phyloP scores from a whole-genome alignment of 2,329 filamentous ascomycete genomes.

The Anisogramma anomala region DNA sequence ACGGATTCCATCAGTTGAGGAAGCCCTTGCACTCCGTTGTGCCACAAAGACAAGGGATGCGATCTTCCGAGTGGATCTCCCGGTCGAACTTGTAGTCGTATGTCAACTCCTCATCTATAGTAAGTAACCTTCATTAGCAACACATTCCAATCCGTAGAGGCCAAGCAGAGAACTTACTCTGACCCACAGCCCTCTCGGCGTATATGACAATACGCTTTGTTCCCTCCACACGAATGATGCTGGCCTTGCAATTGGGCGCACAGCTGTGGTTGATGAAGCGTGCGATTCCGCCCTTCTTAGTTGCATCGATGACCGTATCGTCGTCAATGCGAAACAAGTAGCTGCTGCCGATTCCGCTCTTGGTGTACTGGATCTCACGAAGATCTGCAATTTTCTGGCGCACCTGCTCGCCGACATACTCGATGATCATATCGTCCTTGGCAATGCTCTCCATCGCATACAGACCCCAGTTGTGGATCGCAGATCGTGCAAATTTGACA shows the following conservation, averaged over 20 bases:
- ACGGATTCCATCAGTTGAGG: constrained; percentile 60
- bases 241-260: constrained; percentile 95
- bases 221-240: constrained; percentile 97
- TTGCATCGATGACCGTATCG: constrained; percentile 93
- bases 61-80: constrained; percentile 86
- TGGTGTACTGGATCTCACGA: constrained; percentile 80
- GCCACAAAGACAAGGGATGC: constrained; percentile 93
- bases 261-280: constrained; percentile 98
- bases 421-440: constrained; percentile 98
- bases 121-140: not conserved
- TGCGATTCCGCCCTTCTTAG: constrained; percentile 95
- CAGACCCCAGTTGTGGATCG: constrained; percentile 97
- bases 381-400: constrained; percentile 96
- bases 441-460: constrained; percentile 97
- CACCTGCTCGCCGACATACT: constrained; percentile 97
- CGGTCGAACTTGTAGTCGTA: constrained; percentile 99
- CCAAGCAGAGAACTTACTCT: constrained; percentile 81
- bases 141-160: no score
- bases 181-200: constrained; percentile 83
- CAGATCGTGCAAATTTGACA: constrained; percentile 92
- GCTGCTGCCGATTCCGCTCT: constrained; percentile 92
- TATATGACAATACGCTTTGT: constrained; percentile 99
- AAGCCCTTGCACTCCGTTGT: constrained; percentile 96
- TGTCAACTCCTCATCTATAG: constrained; percentile 87
- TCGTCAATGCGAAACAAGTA: constrained; percentile 98